Evolutionary conservation across 2,329 filamentous ascomycete species (phyloP), one percentile per base, ranked within the genome.

Genomic region (Aspergillus ochraceus): DNA sequence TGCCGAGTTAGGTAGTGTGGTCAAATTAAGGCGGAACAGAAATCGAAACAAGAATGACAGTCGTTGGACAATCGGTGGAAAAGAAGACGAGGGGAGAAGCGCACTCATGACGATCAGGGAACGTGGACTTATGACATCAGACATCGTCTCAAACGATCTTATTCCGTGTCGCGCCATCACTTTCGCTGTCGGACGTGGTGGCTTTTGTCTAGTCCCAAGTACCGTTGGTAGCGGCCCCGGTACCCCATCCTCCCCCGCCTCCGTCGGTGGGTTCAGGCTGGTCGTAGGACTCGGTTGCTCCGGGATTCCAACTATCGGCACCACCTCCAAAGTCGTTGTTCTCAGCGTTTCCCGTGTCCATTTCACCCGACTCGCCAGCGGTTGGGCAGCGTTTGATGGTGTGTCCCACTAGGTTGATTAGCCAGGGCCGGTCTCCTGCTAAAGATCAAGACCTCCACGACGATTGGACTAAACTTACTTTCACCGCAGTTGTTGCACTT

Each of bases 401-500:
- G 54, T 80, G 78, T n/a, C 78, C 78, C 72, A 78, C 77, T 80
- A 53, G 19, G 19, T 14, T 53, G 55, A 24, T 53, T 17, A 3
- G 32, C 49, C 19, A 47, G 36, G 36, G 17, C 17, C 6, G 36
- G 17, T 42, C 26, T 29, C 26, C 32, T 36, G 32, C 32, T 36
- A n/a, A 42, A 42, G 36, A n/a, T 36, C 3, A 36, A n/a, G 36
- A 42, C 36, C 5, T 42, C 14, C 36, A n/a, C 14, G 17, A n/a
- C 36, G 36, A n/a, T 42, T 26, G 17, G 49, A 49, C 4, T 3
- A 6, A 47, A 71, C 74, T 67, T 67, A 80, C 78, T 78, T 55
- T 80, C 74, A 12, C 74, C 73, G 52, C 79, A 81, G 30, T 76
- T 76, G 62, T 73, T 78, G 66, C 79, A 81, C 59, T 78, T 74